Evolutionary conservation across 2,329 filamentous ascomycete genomes (phyloP), one percentile per base, ranked within the genome.

Genomic region (Karstenula rhodostoma): DNA sequence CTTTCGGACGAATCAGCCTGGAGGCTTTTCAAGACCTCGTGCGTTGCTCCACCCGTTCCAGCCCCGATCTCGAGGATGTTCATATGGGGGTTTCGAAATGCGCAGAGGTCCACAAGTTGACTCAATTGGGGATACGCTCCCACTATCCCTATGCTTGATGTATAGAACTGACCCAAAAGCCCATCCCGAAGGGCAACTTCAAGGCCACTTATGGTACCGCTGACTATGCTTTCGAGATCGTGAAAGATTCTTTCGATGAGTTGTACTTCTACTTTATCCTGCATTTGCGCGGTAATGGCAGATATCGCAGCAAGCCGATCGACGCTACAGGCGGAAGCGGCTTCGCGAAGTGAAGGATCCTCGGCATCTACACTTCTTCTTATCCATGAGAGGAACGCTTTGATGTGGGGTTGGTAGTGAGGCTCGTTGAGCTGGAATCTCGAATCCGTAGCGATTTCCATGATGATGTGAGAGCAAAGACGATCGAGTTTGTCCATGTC

Each of bases 41-140:
- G 2, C 1, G 52, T 56, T 3, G 52, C 60, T 9, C 29, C 47
- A 33, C 51, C 44, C 0, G 37, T 51, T 3, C 47, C 52, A 10
- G 25, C 58, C 1, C 52, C 52, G 1, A 56, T 3, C 37, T 66
- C 37, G 0, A 60, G 27, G 13, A 58, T 54, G 3, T 25, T 35
- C 10, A 43, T 22, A 1, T 46, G 29, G 2, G 55, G 55, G 10
- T 68, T 78, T 57, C 75, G 77, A 59, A 80, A 75, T 0, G 71
- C 76, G 0, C 79, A 56, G 0, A 79, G 58, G 50, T 80, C 73
- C 6, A 81, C 55, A 1, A 78, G 15, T 2, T 48, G 25, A n/a
- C 50, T 15, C 3, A 72, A 49, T 32, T 61, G 63, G n/a, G 58
- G 37, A 42, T 66, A 65, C 7, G 59, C 61, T 15, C 48, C 44